Evolutionary conservation across 179 eudicot genomes (phyloP).

Genomic region (Patellifolia procumbens): DNA sequence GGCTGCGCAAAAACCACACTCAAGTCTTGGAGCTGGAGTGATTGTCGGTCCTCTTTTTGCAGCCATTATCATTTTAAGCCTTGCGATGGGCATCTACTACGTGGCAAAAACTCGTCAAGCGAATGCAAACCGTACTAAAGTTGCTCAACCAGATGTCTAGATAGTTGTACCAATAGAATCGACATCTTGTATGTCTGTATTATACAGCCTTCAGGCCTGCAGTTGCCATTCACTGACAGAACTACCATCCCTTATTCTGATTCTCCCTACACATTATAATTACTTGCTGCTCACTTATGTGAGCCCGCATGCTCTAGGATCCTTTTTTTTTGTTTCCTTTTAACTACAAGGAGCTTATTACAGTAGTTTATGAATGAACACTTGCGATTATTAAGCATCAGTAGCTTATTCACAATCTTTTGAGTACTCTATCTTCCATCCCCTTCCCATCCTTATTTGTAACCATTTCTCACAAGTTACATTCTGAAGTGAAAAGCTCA

Average conservation of each 20-base stretch:
- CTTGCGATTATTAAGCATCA: not conserved
- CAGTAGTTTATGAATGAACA: not conserved
- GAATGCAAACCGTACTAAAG: conserved; percentile 32
- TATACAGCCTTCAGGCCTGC: conserved; percentile 6
- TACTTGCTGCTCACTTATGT: not conserved
- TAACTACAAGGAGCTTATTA: not conserved
- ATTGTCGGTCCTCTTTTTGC: conserved; percentile 43
- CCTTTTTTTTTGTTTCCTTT: not conserved
- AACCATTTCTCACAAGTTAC: too few species aligned
- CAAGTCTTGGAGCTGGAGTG: conserved; percentile 37
- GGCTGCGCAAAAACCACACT: conserved; percentile 8
- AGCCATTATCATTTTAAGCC: conserved; percentile 32
- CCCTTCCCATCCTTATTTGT: too few species aligned
- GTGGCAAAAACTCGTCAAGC: conserved; percentile 37
- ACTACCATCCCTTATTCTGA: not conserved
- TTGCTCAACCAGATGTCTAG: conserved; percentile 26
- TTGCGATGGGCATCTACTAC: conserved; percentile 51
- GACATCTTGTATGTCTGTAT: not conserved
- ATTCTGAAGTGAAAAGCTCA: too few species aligned
- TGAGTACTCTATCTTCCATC: not conserved
- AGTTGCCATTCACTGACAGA: not conserved
- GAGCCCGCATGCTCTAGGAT: not conserved
- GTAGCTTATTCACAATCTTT: not conserved
- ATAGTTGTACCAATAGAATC: not conserved
- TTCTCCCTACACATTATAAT: conserved; percentile 1